Base-by-base conservation (phyloP, 2,329 filamentous ascomycete genomes). In the Talaromyces albobiverticillius region DNA sequence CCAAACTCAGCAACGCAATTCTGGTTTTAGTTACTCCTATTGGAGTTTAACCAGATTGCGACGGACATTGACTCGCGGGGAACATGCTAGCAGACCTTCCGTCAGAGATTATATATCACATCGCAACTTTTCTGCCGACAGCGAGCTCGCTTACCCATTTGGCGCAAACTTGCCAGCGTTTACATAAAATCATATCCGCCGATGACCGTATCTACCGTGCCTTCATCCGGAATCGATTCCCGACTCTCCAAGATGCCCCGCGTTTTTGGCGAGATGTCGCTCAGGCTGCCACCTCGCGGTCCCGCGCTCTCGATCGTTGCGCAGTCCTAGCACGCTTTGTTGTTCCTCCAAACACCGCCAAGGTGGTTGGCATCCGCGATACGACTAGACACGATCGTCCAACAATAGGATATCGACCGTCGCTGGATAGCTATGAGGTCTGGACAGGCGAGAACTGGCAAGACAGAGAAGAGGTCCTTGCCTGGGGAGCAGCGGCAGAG, bases 401-500 rank as follows among this genome's bases (percentile, higher is more conserved):
- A 13, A 74, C 72, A 5, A 60, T 85, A 62, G 83, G 83, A 3
- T 86, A 83, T 59, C 78, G 77, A 22, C 83, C 84, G 16, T 74
- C 75, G 40, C 75, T 85, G 46, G 80, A 84, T 61, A 81, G 79
- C 54, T 82, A 82, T 60, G 81, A 84, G 60, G 67, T 71, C n/a
- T 76, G 75, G 70, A 73, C 70, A 40, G 73, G 72, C 2, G 67
- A 67, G 1, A 68, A 67, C 54, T 81, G 77, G 77, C 66, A 68
- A 45, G 71, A 79, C 46, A 72, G 79, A 59, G 77, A 74, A 60
- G 82, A 86, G 62, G 76, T 82, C 0, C 64, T 87, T 7, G 80
- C 77, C 2, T 85, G 82, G 77, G 82, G 82, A 50, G 83, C 83
- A 11, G 84, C 81, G 1, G 79, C 83, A 2, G 76, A 82, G 54